Evolutionary conservation across 345 rosid genomes (phyloP).

Genomic region (Geranium brycei): DNA sequence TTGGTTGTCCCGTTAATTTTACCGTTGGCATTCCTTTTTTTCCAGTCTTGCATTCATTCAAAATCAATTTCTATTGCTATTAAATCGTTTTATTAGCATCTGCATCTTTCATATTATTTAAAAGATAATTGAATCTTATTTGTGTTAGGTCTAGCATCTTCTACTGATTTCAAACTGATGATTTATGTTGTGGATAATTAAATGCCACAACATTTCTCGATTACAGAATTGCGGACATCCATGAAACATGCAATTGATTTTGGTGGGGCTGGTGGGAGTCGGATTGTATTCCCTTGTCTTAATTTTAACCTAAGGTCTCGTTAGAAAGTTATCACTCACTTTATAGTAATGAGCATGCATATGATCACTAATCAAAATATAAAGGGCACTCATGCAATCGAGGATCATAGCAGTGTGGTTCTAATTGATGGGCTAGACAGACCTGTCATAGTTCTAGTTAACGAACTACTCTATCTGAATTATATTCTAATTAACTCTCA

Average conservation of each 20-base stretch:
- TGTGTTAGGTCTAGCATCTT: not conserved
- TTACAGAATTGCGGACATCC: not conserved
- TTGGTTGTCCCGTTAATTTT: not conserved
- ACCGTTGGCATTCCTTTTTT: not conserved
- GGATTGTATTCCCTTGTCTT: not conserved
- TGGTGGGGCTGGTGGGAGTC: not conserved
- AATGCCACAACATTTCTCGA: not conserved
- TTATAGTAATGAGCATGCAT: not conserved
- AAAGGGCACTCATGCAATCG: not conserved
- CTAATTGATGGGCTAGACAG: not conserved
- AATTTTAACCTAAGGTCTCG: not conserved
- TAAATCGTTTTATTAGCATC: no score
- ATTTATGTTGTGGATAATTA: not conserved
- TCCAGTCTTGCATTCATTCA: not conserved
- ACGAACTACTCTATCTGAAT: not conserved
- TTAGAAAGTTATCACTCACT: not conserved
- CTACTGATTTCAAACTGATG: not conserved
- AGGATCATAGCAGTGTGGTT: not conserved
- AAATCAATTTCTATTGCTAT: not conserved
- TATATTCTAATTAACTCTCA: slow-evolving; percentile 1
- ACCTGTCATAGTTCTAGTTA: not conserved
- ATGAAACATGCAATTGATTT: not conserved
- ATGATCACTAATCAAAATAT: not conserved
- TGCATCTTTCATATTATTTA: no score
- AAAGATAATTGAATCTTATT: not conserved